Base-by-base conservation (phyloP, 2,329 filamentous ascomycete species). In the Colletotrichum incanum region DNA sequence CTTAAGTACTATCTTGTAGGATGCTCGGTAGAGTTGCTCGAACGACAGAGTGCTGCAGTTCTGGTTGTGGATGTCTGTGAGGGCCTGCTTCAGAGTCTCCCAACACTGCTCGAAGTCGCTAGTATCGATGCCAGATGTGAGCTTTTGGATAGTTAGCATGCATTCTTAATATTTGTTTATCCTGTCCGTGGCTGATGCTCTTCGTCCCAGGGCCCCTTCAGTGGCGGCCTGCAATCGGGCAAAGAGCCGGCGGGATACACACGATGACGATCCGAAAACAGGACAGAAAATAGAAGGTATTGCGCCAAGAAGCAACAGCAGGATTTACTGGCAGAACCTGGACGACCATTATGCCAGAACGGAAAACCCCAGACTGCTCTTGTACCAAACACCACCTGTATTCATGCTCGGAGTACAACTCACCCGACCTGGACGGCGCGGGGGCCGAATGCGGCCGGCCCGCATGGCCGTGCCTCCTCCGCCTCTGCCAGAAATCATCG, bases 1-100 rank as follows among this genome's bases (percentile, higher is more conserved):
- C 82, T 93, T 93, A 45, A 98, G 85, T 1, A 98, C 96, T 26
- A 98, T 94, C 81, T 96, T 96, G 84, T 99, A 99, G 6, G 94
- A 94, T 66, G 93, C 93, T 70, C 96, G 93, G 83, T 99, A 99
- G 0, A 99, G 89, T 78, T 97, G 93, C 82, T 99, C 96, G 84
- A 98, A 99, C 1, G 95, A 98, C 2, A 99, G 89, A 20, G 89
- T 88, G 12, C 95, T 97, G 72, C 95, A 95, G 80, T 97, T 96
- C 81, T 97, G 95, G 70, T 91, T 93, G 84, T 98, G 95, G 62
- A 99, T 98, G 79, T 98, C 94, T 68, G 86, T 87, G 64, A 99
- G 89, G 5, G 96, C 95, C 59, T 91, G 88, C 56, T 91, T 87
- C 9, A 99, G 89, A 55, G 91, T 90, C 18, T 87, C 86, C 96